Base-by-base conservation (phyloP, 441 rosid species). In the Breynia disticha region DNA sequence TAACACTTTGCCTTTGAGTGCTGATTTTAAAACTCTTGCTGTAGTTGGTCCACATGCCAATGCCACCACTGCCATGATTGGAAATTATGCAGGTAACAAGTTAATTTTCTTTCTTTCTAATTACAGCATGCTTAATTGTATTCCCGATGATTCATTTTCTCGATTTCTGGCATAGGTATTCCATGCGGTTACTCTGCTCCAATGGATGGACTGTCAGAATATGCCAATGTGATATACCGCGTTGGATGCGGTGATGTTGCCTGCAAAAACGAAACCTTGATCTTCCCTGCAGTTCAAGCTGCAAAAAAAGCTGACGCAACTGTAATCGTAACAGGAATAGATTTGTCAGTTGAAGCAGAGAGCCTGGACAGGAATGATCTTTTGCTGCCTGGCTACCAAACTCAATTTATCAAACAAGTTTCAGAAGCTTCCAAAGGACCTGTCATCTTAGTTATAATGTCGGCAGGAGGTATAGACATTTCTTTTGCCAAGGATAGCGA, bases 41-140 rank as follows among this genome's bases (percentile, higher is more conserved):
- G 52, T 80, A 5, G 66, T 82, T 0, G 90, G 86, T 18, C 86
- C 84, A 5, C 73, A 78, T 46, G 76, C 79, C 19, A 63, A 78
- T 20, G 80, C 63, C 19, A 77, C 80, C 3, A 0, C 0, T 0
- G 71, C 72, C 0, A 77, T 82, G 86, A 44, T 79, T 5, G 85
- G 89, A 16, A 76, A 72, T 58, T 83, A 83, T 63, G 54, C 63
- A 37, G 89, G 84, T 76, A n/a, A n/a, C n/a, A n/a, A n/a, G n/a
- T n/a, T n/a, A n/a, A n/a, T n/a, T n/a, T n/a, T n/a, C n/a, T n/a
- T n/a, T n/a, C n/a, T n/a, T n/a, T n/a, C n/a, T n/a, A n/a, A n/a
- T n/a, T n/a, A n/a, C n/a, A n/a, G n/a, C n/a, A n/a, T n/a, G n/a
- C n/a, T n/a, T n/a, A n/a, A n/a, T n/a, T n/a, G n/a, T n/a, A n/a